Conservation (phyloP, 495 filamentous ascomycete species). For the Aspergillus sparsus region DNA sequence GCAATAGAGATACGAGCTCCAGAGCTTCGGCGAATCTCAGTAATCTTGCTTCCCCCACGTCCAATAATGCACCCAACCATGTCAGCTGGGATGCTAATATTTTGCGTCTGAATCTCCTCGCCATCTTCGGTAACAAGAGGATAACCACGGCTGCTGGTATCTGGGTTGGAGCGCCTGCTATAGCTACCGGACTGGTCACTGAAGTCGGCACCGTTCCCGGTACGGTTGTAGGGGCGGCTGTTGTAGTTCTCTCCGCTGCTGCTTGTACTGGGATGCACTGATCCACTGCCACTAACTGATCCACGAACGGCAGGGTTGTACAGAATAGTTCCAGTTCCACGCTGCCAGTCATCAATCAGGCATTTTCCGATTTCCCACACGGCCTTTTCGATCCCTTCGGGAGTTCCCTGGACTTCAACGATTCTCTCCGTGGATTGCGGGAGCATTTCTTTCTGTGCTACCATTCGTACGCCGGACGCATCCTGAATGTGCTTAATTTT, state of each 20-base stretch:
- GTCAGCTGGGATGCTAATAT: constrained; percentile 98
- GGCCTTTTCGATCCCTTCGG: constrained; percentile 91
- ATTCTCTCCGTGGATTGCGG: constrained; percentile 98
- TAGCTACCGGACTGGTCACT: constrained; percentile 72
- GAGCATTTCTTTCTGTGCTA: constrained; percentile 99
- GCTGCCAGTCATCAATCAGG: constrained; percentile 94
- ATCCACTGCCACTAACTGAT: constrained; percentile 48
- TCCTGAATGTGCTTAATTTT: constrained; percentile 99
- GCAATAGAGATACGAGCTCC: constrained; percentile 97
- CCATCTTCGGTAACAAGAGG: constrained; percentile 91
- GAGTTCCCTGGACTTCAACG: constrained; percentile 91
- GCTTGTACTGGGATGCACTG: constrained; percentile 36
- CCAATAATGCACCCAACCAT: constrained; percentile 99
- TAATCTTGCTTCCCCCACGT: constrained; percentile 90
- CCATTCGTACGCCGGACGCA: constrained; percentile 94
- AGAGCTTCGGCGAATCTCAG: constrained; percentile 93
- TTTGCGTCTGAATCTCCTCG: constrained; percentile 96
- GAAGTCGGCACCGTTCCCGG: constrained; percentile 96
- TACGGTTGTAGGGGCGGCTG: constrained; percentile 80
- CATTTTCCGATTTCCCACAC: constrained; percentile 99
- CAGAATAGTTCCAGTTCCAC: constrained; percentile 91
- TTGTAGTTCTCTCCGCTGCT: constrained; percentile 52
- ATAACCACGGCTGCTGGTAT: constrained; percentile 67
- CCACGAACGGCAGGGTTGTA: constrained; percentile 95
- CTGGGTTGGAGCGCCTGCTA: constrained; percentile 77